Evolutionary conservation across 2,329 filamentous ascomycete species (phyloP), one percentile per base, ranked within the genome.

Genomic region (Dactylellina haptotyla): DNA sequence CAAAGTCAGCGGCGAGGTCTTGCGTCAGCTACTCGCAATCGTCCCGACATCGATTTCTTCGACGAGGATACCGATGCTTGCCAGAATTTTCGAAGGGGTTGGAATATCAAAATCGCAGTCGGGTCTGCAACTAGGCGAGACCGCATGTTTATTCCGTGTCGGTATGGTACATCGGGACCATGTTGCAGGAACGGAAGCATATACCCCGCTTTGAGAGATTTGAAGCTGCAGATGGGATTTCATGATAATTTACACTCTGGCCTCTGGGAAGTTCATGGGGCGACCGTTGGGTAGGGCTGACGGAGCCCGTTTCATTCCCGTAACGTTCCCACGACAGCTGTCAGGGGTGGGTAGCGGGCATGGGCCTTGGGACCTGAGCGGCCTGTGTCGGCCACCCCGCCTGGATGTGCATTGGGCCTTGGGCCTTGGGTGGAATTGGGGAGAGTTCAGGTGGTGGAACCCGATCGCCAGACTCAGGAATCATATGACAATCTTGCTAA

Each of bases 111-210:
- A 63, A 16, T 59, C 67, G 67, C 59, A 72, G 34, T 72, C 67
- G 67, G 45, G 26, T 34, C 43, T 65, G 59, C 59, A 54, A 37
- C 12, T 65, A 72, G 53, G 67, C 67, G 67, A 72, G 53, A 30
- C 59, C 59, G 53, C 66, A 58, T 57, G 12, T 45, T 53, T 57
- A 28, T 43, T 41, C 59, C 34, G 53, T 30, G 9, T 34, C 34
- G 39, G 39, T 32, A 69, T 57, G 14, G 39, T 16, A 41, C n/a
- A 14, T 46, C 23, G 16, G 20, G 48, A 39, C 51, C 53, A 34
- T 54, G 45, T 32, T 46, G 18, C 50, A 64, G 37, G 28, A 37
- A 51, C 18, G 58, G 51, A 37, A 45, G 45, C 30, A 48, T 46
- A 41, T 57, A 26, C 53, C 53, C 53, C 53, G 34, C 32, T 23